phyloP scores from a whole-genome alignment of 116 monocot species.

The Posidonia oceanica region DNA sequence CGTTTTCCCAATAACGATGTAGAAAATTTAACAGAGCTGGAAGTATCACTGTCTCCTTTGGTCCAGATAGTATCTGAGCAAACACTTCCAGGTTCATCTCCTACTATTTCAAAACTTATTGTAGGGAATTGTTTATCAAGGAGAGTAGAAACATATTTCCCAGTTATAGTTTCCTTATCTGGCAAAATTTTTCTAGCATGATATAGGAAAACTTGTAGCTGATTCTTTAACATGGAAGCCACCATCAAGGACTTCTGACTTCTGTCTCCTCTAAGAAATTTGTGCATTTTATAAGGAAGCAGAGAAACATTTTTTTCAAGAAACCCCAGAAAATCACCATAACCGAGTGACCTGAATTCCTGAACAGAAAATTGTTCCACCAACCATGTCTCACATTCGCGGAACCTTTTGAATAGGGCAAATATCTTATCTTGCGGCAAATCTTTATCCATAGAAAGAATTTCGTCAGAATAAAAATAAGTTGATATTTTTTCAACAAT shows the following conservation, averaged over 20 bases:
- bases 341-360: conserved; percentile 63
- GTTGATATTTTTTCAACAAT: conserved; percentile 38
- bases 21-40: conserved; percentile 50
- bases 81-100: conserved; percentile 24
- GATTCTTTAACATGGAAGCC: conserved; percentile 36
- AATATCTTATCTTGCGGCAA: conserved; percentile 16
- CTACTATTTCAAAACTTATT: conserved; percentile 41
- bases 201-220: conserved; percentile 47
- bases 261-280: conserved; percentile 15
- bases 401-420: conserved; percentile 25
- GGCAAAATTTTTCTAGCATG: conserved; percentile 34
- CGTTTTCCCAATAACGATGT: conserved; percentile 40
- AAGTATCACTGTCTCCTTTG: conserved; percentile 17
- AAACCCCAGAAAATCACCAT: conserved; percentile 66
- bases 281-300: conserved; percentile 31
- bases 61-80: conserved; percentile 18
- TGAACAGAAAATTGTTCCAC: conserved; percentile 46
- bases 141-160: conserved; percentile 31
- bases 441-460: not conserved
- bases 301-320: conserved; percentile 37
- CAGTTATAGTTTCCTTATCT: conserved; percentile 17
- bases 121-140: conserved; percentile 80
- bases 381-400: conserved; percentile 65
- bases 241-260: conserved; percentile 15
- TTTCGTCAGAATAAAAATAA: conserved; percentile 29